Evolutionary conservation across 306 rosid species (phyloP).

Genomic region (Begonia fuchsioides): DNA sequence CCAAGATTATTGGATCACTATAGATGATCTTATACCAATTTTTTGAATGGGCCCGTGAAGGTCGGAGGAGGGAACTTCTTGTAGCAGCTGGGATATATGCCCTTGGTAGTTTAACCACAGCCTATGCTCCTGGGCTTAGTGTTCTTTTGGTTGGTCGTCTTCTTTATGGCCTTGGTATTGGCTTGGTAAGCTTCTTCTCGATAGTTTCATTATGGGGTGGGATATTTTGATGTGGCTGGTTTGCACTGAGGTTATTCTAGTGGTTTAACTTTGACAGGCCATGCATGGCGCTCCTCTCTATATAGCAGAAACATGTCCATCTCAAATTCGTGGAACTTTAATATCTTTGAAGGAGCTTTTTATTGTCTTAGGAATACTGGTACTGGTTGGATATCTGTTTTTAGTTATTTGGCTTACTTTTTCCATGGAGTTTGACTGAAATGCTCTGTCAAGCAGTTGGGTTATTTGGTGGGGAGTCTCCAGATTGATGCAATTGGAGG

Average conservation of each 20-base stretch:
- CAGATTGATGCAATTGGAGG: conserved; percentile 65
- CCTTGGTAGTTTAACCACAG: conserved; percentile 57
- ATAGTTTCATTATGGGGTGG: not conserved
- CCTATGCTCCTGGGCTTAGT: conserved; percentile 53
- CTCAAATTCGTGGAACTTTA: conserved; percentile 88
- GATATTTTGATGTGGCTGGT: conserved; percentile 2
- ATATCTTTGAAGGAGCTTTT: conserved; percentile 87
- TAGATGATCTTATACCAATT: conserved; percentile 9
- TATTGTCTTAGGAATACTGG: conserved; percentile 96
- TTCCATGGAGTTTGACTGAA: conserved; percentile 10
- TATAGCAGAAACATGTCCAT: conserved; percentile 94
- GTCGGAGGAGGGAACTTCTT: conserved; percentile 77
- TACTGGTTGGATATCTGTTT: conserved; percentile 20
- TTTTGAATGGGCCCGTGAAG: conserved; percentile 20
- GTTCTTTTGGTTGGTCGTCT: conserved; percentile 75
- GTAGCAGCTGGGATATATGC: conserved; percentile 48
- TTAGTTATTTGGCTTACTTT: conserved; percentile 6
- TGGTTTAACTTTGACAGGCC: conserved; percentile 44
- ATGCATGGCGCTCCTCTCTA: conserved; percentile 99
- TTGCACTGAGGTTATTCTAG: not conserved
- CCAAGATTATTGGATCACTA: conserved; percentile 11
- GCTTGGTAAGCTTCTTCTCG: conserved; percentile 51
- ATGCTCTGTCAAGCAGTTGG: conserved; percentile 36
- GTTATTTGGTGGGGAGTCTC: conserved; percentile 88
- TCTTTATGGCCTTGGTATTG: conserved; percentile 87